Percentiles rank a stretch among this genome's conserved stretches.
phyloP scores from a whole-genome alignment of 129 eudicot species.

The Escallonia rubra region DNA sequence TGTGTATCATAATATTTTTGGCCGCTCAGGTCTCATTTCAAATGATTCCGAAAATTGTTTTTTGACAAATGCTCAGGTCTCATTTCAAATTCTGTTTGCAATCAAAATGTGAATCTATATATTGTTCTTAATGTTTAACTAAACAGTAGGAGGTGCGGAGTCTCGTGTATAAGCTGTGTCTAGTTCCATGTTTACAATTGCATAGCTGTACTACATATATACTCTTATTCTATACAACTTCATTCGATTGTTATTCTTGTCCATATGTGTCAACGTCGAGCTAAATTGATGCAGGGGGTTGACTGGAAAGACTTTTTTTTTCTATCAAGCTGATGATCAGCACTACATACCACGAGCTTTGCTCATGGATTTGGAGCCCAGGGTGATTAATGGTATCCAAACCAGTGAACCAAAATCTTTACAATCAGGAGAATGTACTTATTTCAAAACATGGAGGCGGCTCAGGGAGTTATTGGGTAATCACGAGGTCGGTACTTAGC shows the following conservation, averaged over 20 bases:
- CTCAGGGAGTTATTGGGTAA: conserved; percentile 98
- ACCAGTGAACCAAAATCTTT: conserved; percentile 86
- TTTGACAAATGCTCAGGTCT: too few relatives aligned
- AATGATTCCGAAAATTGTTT: too few relatives aligned
- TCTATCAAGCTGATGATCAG: conserved; percentile 99
- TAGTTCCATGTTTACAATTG: too few relatives aligned
- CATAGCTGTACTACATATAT: too few relatives aligned
- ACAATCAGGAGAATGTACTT: conserved; percentile 84
- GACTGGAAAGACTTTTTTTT: conserved; percentile 96
- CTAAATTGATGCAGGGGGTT: conserved; percentile 66
- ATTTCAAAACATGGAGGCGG: conserved; percentile 94
- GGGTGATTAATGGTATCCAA: conserved; percentile 92
- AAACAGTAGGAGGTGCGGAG: too few relatives aligned
- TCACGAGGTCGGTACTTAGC: conserved; percentile 56
- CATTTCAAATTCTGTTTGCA: too few relatives aligned
- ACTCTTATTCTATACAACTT: not conserved
- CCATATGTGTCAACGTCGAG: not conserved
- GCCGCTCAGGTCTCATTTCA: too few relatives aligned
- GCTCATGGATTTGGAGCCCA: conserved; percentile 96
- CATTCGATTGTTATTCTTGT: not conserved
- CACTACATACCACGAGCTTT: conserved; percentile 95
- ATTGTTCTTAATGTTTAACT: too few relatives aligned
- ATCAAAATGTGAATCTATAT: too few relatives aligned
- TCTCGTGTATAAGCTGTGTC: too few relatives aligned
- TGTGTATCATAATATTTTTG: too few relatives aligned